Base-by-base conservation (phyloP, 176 grass and related monocot genomes). In the Olyra latifolia region DNA sequence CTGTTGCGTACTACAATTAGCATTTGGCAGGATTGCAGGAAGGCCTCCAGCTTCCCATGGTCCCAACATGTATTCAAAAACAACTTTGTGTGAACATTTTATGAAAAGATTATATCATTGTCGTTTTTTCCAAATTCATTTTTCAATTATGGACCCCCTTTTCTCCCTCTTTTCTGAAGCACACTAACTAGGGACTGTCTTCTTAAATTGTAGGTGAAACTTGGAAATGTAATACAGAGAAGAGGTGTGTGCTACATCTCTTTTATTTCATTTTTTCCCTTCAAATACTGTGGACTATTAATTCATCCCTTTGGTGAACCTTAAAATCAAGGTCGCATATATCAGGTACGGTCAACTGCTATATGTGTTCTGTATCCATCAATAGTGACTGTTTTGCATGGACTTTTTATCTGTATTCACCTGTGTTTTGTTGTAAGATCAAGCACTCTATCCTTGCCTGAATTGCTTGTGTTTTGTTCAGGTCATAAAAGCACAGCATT, bases 401-500 rank as follows among this genome's bases (percentile, higher is more conserved):
- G 64, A 64, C 30, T 81, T 66, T 45, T 66, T 55, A 19, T 62
- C 48, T 40, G 23, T 74, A 39, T 11, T 46, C 10, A 24, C 30
- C 1, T 50, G 20, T 69, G 7, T 38, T 64, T 64, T 63, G 4
- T 56, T 67, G 15, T 30, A 23, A 82, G 24, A 82, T 13, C 5
- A 48, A 74, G 10, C 49, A 16, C 5, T 59, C 30, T 74, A 62
- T 77, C 38, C 12, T 68, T 61, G 64, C 24, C 56, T 78, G 67
- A 73, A 35, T 74, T 88, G 40, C n/a, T 45, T 78, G 2, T 74
- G 6, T 32, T 64, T 54, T 53, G 10, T 46, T 58, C 44, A 94
- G 92, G 92, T 94, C n/a, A 82, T 94, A 81, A 94, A 94, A 89
- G 86, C 89, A 29, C 89, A 91, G 9, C 92, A 91, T 78, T 89